These are phyloP conservation scores for Silene coronaria DNA, from an alignment of 179 eudicot species.

Conservation along the genomic window DNA sequence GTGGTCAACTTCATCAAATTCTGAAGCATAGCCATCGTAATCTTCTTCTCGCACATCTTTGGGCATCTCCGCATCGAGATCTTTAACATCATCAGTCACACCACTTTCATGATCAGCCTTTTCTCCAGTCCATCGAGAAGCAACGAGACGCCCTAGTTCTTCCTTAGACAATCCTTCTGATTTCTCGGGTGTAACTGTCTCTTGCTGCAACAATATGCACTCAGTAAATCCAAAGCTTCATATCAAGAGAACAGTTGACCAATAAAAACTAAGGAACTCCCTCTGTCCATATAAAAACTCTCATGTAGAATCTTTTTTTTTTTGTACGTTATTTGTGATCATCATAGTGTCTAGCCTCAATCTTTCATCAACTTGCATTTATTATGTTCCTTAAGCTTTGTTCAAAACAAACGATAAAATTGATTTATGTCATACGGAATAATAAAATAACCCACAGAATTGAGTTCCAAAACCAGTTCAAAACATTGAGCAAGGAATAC, in stretches of 20 bases:
- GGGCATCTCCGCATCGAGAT: constrained; percentile 33
- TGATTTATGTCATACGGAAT: background rate
- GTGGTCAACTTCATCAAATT: constrained; percentile 49
- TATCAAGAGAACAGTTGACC: constrained; percentile 2
- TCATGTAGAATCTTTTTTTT: background rate
- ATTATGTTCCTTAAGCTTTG: background rate
- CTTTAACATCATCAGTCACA: constrained; percentile 37
- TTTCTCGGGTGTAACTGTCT: constrained; percentile 42
- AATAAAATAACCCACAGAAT: background rate
- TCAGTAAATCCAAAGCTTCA: constrained; percentile 4
- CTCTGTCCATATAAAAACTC: background rate
- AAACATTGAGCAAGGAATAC: constrained; percentile 1
- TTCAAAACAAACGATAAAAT: background rate
- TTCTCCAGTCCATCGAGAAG: constrained; percentile 96
- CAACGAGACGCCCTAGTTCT: constrained; percentile 89
- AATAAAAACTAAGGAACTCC: background rate
- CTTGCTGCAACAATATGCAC: constrained; percentile 33
- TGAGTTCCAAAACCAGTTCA: background rate
- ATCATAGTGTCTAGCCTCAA: background rate
- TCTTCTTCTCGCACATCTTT: constrained; percentile 57
- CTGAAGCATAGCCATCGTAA: constrained; percentile 69
- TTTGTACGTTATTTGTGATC: background rate
- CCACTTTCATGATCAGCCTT: constrained; percentile 44
- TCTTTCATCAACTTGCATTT: background rate
- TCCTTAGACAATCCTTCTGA: constrained; percentile 70